Evolutionary conservation across 139 green algal genomes (phyloP).

Genomic region (Coelastrella sp.): DNA sequence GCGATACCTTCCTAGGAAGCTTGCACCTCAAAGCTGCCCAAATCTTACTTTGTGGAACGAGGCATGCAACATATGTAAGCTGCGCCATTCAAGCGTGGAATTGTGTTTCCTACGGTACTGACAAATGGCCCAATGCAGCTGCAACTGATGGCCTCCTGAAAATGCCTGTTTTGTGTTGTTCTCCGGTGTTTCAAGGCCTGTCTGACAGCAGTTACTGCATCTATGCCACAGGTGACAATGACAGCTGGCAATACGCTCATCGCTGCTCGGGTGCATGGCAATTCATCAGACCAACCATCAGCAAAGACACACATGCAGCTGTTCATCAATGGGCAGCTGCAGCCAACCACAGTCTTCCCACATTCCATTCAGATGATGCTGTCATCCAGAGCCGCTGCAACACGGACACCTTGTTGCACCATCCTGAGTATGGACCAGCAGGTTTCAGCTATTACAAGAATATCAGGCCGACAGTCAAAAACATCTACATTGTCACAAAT

Average conservation of each 20-base stretch:
- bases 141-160: too few relatives aligned
- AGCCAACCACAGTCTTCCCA: not conserved
- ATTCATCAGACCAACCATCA: constrained; percentile 33
- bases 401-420: not conserved
- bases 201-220: too few relatives aligned
- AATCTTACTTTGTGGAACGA: too few relatives aligned
- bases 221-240: constrained; percentile 19
- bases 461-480: not conserved
- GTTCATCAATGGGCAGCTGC: not conserved
- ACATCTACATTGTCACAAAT: constrained; percentile 13
- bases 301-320: constrained; percentile 25
- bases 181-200: too few relatives aligned
- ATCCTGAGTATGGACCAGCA: constrained; percentile 30
- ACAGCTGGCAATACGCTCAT: constrained; percentile 29
- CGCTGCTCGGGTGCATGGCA: constrained; percentile 31
- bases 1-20: not conserved
- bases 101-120: too few relatives aligned
- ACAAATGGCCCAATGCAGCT: too few relatives aligned
- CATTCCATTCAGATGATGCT: not conserved
- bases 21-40: not conserved
- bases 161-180: too few relatives aligned
- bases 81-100: too few relatives aligned
- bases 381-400: constrained; percentile 22
- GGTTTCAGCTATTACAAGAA: constrained; percentile 41
- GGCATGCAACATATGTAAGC: too few relatives aligned